Evolutionary conservation across 257 asterid species (phyloP), one percentile per base, ranked within the genome.

Genomic region (Marsdenia floribunda): DNA sequence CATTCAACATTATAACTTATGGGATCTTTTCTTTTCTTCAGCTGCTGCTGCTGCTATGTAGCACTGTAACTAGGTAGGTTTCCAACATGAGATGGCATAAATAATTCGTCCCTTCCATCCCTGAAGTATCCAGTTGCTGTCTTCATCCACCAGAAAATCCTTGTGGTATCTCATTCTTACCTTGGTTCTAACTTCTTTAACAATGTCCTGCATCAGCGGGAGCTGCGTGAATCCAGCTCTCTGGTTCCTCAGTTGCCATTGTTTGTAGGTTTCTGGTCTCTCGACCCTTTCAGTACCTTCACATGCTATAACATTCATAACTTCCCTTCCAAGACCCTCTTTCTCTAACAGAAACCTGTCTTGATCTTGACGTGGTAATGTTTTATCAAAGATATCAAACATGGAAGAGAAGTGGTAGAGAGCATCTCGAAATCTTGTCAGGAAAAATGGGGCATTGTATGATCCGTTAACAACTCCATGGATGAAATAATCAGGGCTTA

Each of bases 101-200:
- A 82, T 35, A 55, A 85, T 80, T 67, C 85, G 29, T 22, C 86
- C 85, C 11, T 82, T 85, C 86, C 86, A 85, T 26, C 88, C 81
- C 55, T 85, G 88, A 16, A 85, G 75, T 73, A 85, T 82, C 82
- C 84, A 82, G 40, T 80, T 59, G 21, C 75, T 14, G 49, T 82
- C 80, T 80, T 85, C 84, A 80, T 80, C 81, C 13, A 77, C 80
- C 49, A 73, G 14, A 77, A 79, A 82, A 64, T 84, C 84, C 74
- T 82, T 82, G 33, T 75, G 85, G 54, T 82, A 80, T 22, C 49
- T 76, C 73, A 16, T 16, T 59, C 29, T 63, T 44, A 85, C 84
- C 70, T 82, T 82, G 15, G 72, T 60, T 78, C 73, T 82, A 42
- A 77, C 77, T 72, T 53, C 83, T 54, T 50, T 80, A 24, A 85